Percentiles rank a stretch among this genome's conserved stretches.
Evolutionary conservation across 306 rosid species (phyloP).

Genomic region (Glycine latifolia): DNA sequence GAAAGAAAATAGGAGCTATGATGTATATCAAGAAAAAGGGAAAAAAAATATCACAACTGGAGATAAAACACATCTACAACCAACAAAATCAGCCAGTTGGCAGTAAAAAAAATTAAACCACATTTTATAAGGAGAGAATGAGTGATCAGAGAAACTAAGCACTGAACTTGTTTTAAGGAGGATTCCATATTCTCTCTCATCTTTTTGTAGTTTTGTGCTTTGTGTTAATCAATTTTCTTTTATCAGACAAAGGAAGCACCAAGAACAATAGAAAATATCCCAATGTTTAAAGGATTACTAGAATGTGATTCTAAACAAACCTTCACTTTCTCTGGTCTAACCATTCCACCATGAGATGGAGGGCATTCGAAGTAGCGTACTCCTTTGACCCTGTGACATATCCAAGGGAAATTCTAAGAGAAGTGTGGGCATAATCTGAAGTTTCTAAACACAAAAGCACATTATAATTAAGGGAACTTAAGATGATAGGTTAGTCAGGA

Average conservation of each 20-base stretch:
- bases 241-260: not conserved
- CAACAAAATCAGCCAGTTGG: not conserved
- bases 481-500: conserved; percentile 1
- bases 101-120: not conserved
- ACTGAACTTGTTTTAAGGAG: not conserved
- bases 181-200: conserved; percentile 9
- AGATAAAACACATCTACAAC: not conserved
- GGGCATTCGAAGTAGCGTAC: conserved; percentile 81
- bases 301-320: conserved; percentile 50
- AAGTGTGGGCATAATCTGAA: not conserved
- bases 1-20: not conserved
- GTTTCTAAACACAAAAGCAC: conserved; percentile 18
- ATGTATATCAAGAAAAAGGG: not conserved
- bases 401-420: conserved; percentile 31
- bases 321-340: conserved; percentile 96
- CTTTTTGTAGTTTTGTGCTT: not conserved
- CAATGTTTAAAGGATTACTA: conserved; percentile 3
- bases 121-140: no score
- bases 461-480: not conserved
- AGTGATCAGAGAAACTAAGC: not conserved
- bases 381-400: conserved; percentile 78
- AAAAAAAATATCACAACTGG: not conserved
- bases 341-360: conserved; percentile 81
- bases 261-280: not conserved
- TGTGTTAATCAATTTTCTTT: conserved; percentile 1